A percentile compares a stretch with the other conserved stretches of the same genome.
phyloP scores from a whole-genome alignment of 2,329 filamentous ascomycete species.

The Leptosphaerulina australis region DNA sequence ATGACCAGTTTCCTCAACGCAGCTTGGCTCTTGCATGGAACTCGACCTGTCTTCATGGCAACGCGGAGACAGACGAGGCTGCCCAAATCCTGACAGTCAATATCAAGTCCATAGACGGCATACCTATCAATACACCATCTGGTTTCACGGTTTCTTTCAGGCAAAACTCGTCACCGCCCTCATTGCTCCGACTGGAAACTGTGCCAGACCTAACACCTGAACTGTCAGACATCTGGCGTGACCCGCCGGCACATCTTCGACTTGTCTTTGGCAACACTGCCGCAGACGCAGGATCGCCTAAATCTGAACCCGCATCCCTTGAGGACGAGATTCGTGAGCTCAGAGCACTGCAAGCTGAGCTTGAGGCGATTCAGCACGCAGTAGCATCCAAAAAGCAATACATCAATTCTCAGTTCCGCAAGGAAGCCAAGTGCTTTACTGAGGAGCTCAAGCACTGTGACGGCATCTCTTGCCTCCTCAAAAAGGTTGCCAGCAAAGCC shows the following conservation, averaged over 20 bases:
- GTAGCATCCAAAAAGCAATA: conserved; percentile 46
- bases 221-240: conserved; percentile 45
- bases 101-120: conserved; percentile 49
- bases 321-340: conserved; percentile 52
- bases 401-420: conserved; percentile 40
- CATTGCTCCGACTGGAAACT: conserved; percentile 45
- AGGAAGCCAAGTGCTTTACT: conserved; percentile 42
- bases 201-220: conserved; percentile 39
- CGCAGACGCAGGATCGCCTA: conserved; percentile 6
- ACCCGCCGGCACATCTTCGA: conserved; percentile 45
- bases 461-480: conserved; percentile 51
- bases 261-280: conserved; percentile 29
- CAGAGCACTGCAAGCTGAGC: conserved; percentile 47
- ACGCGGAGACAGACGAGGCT: conserved; percentile 33
- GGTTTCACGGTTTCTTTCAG: conserved; percentile 52
- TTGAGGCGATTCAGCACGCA: conserved; percentile 46
- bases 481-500: conserved; percentile 47
- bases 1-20: conserved; percentile 44
- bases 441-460: conserved; percentile 53
- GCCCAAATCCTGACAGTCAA: conserved; percentile 50
- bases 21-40: conserved; percentile 49
- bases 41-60: conserved; percentile 47
- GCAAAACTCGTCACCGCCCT: conserved; percentile 43
- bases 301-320: conserved; percentile 23
- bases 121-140: conserved; percentile 36